A percentile compares a stretch with the other conserved stretches of the same genome.
These are phyloP conservation scores for Pichia occidentalis DNA, from an alignment of 805 yeast genomes.

Conservation along the genomic window DNA sequence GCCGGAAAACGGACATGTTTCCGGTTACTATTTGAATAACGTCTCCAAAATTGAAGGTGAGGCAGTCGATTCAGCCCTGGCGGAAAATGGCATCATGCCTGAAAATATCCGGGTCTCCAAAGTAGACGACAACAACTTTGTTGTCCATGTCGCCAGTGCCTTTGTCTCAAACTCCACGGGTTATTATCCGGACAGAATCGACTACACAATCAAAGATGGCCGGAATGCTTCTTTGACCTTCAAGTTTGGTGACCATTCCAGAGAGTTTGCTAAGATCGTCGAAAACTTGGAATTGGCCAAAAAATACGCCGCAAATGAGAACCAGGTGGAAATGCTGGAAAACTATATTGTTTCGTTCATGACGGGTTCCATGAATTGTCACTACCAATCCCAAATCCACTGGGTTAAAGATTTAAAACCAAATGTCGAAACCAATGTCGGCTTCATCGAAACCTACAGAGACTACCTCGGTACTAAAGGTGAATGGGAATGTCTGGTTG, in stretches of 20 bases:
- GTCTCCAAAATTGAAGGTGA: constrained; percentile 58
- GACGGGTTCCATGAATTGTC: constrained; percentile 81
- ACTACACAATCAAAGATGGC: constrained; percentile 34
- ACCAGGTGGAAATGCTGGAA: constrained; percentile 59
- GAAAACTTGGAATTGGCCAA: constrained; percentile 50
- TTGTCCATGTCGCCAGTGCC: constrained; percentile 66
- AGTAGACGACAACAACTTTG: constrained; percentile 38
- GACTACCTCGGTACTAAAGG: constrained; percentile 91
- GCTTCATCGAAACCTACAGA: constrained; percentile 88
- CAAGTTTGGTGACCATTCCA: constrained; percentile 71
- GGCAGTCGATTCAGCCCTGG: constrained; percentile 58
- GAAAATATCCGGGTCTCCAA: constrained; percentile 77
- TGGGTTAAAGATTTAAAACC: constrained; percentile 91
- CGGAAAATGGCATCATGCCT: constrained; percentile 58
- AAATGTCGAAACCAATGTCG: constrained; percentile 70
- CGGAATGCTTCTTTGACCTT: constrained; percentile 39
- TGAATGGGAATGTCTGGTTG: constrained; percentile 89
- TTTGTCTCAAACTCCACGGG: constrained; percentile 40
- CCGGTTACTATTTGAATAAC: constrained; percentile 61
- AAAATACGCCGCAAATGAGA: constrained; percentile 63
- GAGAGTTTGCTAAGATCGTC: constrained; percentile 57
- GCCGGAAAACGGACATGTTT: constrained; percentile 68
- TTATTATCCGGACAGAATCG: constrained; percentile 48
- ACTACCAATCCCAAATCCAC: constrained; percentile 71
- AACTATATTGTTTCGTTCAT: constrained; percentile 63